These are phyloP conservation scores for Plectosphaerella cucumerina DNA, from an alignment of 2,329 filamentous ascomycete genomes.

Conservation along the genomic window DNA sequence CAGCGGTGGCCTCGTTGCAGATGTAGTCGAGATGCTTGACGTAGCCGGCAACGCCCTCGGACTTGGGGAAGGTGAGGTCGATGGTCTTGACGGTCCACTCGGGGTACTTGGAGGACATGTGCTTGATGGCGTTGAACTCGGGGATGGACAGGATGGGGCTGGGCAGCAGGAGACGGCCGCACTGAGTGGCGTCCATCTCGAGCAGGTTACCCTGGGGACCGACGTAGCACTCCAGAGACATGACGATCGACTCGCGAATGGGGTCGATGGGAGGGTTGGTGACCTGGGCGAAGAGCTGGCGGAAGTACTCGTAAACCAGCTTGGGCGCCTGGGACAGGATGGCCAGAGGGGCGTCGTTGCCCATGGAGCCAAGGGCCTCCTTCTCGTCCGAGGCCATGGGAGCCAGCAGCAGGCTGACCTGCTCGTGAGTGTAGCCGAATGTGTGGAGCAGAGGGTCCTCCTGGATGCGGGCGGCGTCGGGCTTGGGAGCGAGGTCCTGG, in stretches of 20 bases:
- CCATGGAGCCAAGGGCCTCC: constrained; percentile 95
- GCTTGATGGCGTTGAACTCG: constrained; percentile 84
- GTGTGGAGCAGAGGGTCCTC: constrained; percentile 80
- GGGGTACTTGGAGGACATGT: constrained; percentile 66
- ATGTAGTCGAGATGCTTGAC: constrained; percentile 83
- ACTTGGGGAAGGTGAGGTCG: constrained; percentile 90
- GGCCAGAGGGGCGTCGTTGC: constrained; percentile 90
- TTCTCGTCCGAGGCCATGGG: constrained; percentile 98
- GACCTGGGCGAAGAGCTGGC: constrained; percentile 94
- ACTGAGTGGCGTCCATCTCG: constrained; percentile 89
- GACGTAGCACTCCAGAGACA: constrained; percentile 95
- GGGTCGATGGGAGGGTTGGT: constrained; percentile 97
- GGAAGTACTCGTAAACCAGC: constrained; percentile 93
- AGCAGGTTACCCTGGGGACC: constrained; percentile 92
- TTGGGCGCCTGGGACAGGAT: constrained; percentile 88
- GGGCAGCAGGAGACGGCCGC: constrained; percentile 77
- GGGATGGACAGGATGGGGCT: constrained; percentile 86
- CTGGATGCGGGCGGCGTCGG: constrained; percentile 69
- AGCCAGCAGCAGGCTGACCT: constrained; percentile 84
- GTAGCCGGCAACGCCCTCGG: constrained; percentile 77
- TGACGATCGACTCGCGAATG: constrained; percentile 94
- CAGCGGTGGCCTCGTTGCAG: constrained; percentile 77
- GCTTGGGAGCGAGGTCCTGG: constrained; percentile 61
- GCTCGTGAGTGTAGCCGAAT: constrained; percentile 93
- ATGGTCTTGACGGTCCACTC: constrained; percentile 87